Evolutionary conservation across 2,329 filamentous ascomycete species (phyloP).

Genomic region (Metarhizium album): DNA sequence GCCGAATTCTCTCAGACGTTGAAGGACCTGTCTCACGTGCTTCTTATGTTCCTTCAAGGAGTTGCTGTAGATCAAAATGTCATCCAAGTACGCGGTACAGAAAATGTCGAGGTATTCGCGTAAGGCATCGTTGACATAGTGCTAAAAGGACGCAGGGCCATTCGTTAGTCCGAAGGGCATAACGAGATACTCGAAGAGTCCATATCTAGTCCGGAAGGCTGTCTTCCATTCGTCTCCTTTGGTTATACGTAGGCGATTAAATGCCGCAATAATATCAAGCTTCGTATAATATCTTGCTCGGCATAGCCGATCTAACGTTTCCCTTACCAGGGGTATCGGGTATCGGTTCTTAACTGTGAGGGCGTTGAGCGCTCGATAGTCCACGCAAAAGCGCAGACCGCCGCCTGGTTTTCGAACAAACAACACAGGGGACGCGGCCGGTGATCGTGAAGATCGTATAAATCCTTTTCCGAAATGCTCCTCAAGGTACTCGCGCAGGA

Average conservation of each 20-base stretch:
- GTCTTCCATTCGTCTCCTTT: constrained; percentile 11
- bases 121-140: background rate
- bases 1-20: background rate
- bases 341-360: constrained; percentile 18
- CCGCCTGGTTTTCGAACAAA: constrained; percentile 10
- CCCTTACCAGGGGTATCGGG: constrained; percentile 13
- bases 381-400: constrained; percentile 13
- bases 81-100: background rate
- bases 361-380: constrained; percentile 16
- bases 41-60: background rate
- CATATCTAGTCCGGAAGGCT: constrained; percentile 12
- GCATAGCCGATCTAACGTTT: constrained; percentile 8
- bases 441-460: background rate
- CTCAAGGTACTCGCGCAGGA: background rate
- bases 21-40: background rate
- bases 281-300: background rate
- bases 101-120: background rate
- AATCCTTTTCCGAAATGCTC: background rate
- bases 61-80: background rate
- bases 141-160: background rate
- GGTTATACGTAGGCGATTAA: constrained; percentile 12
- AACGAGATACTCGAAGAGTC: constrained; percentile 10
- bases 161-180: background rate
- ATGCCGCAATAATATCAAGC: background rate
- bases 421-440: constrained; percentile 5